Evolutionary conservation across 768 basidiomycete genomes (phyloP).

Genomic region (Candolleomyces eurysporus): DNA sequence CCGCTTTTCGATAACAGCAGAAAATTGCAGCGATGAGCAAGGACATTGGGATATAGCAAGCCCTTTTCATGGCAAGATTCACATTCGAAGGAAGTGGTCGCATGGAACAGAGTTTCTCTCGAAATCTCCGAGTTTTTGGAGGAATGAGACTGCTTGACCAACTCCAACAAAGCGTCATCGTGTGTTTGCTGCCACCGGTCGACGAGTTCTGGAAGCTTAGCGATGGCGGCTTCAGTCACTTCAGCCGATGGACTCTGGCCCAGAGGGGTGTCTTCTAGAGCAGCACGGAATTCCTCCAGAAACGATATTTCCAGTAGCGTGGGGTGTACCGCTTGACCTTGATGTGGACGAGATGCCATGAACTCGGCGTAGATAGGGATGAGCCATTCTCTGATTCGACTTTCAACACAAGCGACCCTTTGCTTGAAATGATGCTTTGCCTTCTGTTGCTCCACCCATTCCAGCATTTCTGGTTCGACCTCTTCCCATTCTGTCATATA

Average conservation of each 20-base stretch:
- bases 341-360: neutral
- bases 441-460: neutral
- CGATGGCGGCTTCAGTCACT: neutral
- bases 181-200: neutral
- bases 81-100: neutral
- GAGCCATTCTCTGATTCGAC: neutral
- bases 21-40: neutral
- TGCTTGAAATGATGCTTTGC: neutral
- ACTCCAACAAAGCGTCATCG: neutral
- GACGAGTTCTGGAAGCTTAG: neutral
- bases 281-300: neutral
- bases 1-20: neutral
- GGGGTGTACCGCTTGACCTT: neutral
- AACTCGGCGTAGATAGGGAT: neutral
- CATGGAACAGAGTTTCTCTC: neutral
- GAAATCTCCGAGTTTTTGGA: neutral
- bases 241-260: neutral
- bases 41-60: neutral
- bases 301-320: neutral
- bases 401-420: neutral
- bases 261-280: neutral
- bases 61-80: neutral
- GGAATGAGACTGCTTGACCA: neutral
- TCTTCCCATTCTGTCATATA: no score
- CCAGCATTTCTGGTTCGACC: neutral